Evolutionary conservation across 371 early-diverging fungal species (phyloP), one percentile per base, ranked within the genome.

Genomic region (Sporodiniella umbellata): DNA sequence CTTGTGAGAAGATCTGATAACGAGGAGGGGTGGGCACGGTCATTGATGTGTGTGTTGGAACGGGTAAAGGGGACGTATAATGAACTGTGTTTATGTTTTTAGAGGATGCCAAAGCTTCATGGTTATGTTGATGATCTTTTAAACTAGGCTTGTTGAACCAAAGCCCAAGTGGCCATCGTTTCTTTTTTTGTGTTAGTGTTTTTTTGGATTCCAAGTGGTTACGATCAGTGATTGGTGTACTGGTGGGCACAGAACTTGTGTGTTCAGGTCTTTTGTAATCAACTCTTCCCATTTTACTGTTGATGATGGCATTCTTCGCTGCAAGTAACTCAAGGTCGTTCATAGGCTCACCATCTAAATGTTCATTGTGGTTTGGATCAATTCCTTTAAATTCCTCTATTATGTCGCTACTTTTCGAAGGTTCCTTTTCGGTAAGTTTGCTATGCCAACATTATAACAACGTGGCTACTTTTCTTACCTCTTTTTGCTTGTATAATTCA

Each of bases 261-360:
- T 10, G 7, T 31, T 8, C 10, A 31, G 7, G 7, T 10, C 12
- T 31, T 31, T 31, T 12, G 12, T 33, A 53, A 11, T 39, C 22
- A 22, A 33, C 40, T 35, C 33, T 30, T 22, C 43, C 40, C 15
- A 33, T 23, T 48, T 22, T 44, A 22, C 44, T 30, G 39, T 56
- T 56, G 21, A 43, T 48, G 0, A 26, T 28, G 8, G 59, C 53
- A 49, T 58, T 58, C 33, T 49, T 53, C 8, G 40, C 39, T 11
- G 59, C 59, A 38, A 58, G 49, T 23, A 53, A 17, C 17, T 58
- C 59, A 2, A 45, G 45, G 1, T 58, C 59, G 19, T 42, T 58
- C 54, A 58, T 49, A 21, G 59, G 54, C 22, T 58, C 59, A 14
- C 53, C 54, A 45, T 58, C 59, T 12, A 47, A 15, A 11, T 57